These are phyloP conservation scores for Stellera chamaejasme DNA, from an alignment of 345 rosid species.

Conservation along the genomic window DNA sequence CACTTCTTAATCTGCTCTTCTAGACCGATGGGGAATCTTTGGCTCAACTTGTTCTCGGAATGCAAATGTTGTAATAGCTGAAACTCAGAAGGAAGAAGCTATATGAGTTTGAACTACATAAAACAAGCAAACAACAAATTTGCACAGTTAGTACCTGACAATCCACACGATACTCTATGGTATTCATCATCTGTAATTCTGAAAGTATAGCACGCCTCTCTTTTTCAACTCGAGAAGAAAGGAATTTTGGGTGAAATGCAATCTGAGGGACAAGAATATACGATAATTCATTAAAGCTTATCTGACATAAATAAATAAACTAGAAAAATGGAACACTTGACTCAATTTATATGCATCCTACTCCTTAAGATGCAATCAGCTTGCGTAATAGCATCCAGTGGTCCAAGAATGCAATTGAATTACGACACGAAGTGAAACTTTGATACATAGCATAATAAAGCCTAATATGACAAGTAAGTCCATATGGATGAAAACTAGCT, in stretches of 20 bases:
- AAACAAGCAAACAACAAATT: constrained; percentile 15
- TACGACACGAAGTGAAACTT: no score
- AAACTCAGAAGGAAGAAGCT: constrained; percentile 16
- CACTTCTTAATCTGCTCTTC: constrained; percentile 98
- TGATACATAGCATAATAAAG: no score
- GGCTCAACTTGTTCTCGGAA: constrained; percentile 97
- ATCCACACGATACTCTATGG: constrained; percentile 98
- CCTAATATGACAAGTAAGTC: no score
- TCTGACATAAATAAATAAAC: no score
- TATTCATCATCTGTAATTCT: constrained; percentile 99
- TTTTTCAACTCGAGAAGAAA: constrained; percentile 93
- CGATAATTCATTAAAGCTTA: background rate
- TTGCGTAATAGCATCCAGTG: no score
- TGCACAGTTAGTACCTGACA: constrained; percentile 63
- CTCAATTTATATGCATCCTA: no score
- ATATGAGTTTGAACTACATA: constrained; percentile 13
- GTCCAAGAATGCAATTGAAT: no score
- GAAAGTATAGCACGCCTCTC: constrained; percentile 99
- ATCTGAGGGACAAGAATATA: constrained; percentile 38
- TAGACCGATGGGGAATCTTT: constrained; percentile 96
- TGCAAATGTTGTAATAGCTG: constrained; percentile 94
- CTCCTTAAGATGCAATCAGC: no score
- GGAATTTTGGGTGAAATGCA: constrained; percentile 93
- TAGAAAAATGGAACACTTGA: no score
- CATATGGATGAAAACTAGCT: no score